phyloP scores from a whole-genome alignment of 1,139 yeast genomes.

The Yamadazyma conglobata region DNA sequence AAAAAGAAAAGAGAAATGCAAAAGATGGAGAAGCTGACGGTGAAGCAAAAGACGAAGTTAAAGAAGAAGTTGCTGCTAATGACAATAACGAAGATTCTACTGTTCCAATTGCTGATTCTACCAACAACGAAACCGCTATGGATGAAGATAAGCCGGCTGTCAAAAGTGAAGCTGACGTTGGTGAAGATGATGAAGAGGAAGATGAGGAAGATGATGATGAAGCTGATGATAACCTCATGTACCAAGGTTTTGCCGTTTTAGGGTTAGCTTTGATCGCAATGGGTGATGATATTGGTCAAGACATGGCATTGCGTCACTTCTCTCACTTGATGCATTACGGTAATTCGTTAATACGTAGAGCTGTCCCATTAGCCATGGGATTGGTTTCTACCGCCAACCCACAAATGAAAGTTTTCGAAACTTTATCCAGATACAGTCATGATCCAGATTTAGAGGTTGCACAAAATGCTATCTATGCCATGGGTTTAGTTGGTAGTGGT shows the following conservation, averaged over 20 bases:
- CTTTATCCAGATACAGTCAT: slow-evolving; percentile 92
- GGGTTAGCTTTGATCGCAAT: slow-evolving; percentile 94
- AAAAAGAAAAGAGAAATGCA: slow-evolving; percentile 18
- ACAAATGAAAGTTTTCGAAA: slow-evolving; percentile 95
- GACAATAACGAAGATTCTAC: slow-evolving; percentile 12
- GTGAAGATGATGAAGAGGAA: slow-evolving; percentile 21
- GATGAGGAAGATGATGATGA: slow-evolving; percentile 27
- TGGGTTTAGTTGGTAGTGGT: slow-evolving; percentile 99
- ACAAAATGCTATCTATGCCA: slow-evolving; percentile 88
- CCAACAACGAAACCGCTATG: slow-evolving; percentile 17
- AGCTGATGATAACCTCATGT: slow-evolving; percentile 58
- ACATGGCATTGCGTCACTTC: slow-evolving; percentile 95
- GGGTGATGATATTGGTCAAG: slow-evolving; percentile 98
- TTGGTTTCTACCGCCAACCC: slow-evolving; percentile 91
- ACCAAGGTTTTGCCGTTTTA: slow-evolving; percentile 86
- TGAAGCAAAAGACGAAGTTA: slow-evolving; percentile 13
- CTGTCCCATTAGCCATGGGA: slow-evolving; percentile 98
- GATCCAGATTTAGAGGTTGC: slow-evolving; percentile 95
- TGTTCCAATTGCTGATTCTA: slow-evolving; percentile 9
- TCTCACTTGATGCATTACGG: slow-evolving; percentile 98
- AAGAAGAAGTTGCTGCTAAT: slow-evolving; percentile 8
- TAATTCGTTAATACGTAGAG: slow-evolving; percentile 83
- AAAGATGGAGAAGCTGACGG: slow-evolving; percentile 32
- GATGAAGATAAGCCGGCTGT: slow-evolving; percentile 26
- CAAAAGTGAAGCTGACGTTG: slow-evolving; percentile 13